Percentiles rank a stretch among this genome's conserved stretches.
Evolutionary conservation across 73 alveolate genomes (phyloP).

Genomic region (Symbiodinium pilosum): DNA sequence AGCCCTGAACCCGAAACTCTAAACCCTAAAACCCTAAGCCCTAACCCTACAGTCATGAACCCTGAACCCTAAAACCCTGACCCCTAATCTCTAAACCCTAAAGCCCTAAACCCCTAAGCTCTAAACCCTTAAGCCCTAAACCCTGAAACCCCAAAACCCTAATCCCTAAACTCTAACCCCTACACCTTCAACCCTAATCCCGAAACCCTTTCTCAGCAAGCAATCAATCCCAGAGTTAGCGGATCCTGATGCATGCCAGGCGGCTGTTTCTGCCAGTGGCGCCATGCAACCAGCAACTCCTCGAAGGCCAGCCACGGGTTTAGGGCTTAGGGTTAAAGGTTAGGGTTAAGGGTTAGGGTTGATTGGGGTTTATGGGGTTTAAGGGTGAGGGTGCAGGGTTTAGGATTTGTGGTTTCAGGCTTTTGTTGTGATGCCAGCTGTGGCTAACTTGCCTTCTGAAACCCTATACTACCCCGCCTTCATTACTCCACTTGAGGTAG

Average conservation of each 20-base stretch:
- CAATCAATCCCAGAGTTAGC: background rate
- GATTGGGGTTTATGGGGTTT: no score
- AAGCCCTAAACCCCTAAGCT: background rate
- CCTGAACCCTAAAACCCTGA: background rate
- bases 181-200: background rate
- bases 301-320: no score
- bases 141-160: background rate
- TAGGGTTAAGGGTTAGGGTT: no score
- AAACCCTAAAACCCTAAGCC: background rate
- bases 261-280: constrained; percentile 49
- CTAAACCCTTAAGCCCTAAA: background rate
- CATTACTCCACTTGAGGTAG: no score
- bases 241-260: background rate
- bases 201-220: background rate
- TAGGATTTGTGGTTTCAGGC: no score
- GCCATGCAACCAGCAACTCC: constrained; percentile 43
- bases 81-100: background rate
- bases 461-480: no score
- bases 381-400: no score
- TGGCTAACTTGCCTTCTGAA: no score
- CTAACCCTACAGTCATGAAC: background rate
- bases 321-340: no score
- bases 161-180: background rate
- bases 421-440: no score
- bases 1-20: background rate